A percentile compares a stretch with the other conserved stretches of the same genome.
These are phyloP conservation scores for Castanea mollissima DNA, from an alignment of 306 rosid genomes.

Conservation along the genomic window DNA sequence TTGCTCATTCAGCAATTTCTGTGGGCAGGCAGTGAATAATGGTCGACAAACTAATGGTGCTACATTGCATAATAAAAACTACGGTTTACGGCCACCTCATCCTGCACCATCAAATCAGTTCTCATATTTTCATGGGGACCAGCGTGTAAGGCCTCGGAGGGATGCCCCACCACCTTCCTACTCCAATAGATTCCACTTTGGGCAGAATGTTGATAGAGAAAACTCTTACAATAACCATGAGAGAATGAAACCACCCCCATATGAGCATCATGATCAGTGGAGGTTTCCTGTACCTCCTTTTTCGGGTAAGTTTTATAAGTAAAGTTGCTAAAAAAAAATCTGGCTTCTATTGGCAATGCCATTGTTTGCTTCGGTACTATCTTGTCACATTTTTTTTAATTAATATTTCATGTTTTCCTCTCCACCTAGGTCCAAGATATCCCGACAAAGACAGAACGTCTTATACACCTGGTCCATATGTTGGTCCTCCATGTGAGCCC, in stretches of 20 bases:
- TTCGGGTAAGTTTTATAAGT: constrained; percentile 44
- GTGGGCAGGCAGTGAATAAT: constrained; percentile 45
- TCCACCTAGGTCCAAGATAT: constrained; percentile 57
- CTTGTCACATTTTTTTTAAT: constrained; percentile 8
- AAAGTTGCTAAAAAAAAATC: neutral
- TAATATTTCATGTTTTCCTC: constrained; percentile 12
- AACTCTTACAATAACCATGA: constrained; percentile 72
- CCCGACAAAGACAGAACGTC: constrained; percentile 49
- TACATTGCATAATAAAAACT: constrained; percentile 48
- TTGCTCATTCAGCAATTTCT: constrained; percentile 48
- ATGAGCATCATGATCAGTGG: constrained; percentile 71
- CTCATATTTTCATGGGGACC: constrained; percentile 70
- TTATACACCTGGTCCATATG: constrained; percentile 47
- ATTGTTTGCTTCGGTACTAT: constrained; percentile 5
- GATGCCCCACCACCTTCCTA: constrained; percentile 63
- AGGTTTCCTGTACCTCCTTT: constrained; percentile 52
- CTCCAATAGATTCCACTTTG: constrained; percentile 57
- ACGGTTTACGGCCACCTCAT: constrained; percentile 68
- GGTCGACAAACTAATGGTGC: constrained; percentile 45
- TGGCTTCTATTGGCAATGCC: neutral
- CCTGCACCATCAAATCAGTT: constrained; percentile 76
- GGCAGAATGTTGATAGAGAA: constrained; percentile 68
- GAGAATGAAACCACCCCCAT: constrained; percentile 69
- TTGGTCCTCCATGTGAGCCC: constrained; percentile 76
- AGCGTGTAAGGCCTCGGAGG: constrained; percentile 53